Evolutionary conservation across 108 stramenopile species (phyloP), one percentile per base, ranked within the genome.

Genomic region (Nitzschia palea): DNA sequence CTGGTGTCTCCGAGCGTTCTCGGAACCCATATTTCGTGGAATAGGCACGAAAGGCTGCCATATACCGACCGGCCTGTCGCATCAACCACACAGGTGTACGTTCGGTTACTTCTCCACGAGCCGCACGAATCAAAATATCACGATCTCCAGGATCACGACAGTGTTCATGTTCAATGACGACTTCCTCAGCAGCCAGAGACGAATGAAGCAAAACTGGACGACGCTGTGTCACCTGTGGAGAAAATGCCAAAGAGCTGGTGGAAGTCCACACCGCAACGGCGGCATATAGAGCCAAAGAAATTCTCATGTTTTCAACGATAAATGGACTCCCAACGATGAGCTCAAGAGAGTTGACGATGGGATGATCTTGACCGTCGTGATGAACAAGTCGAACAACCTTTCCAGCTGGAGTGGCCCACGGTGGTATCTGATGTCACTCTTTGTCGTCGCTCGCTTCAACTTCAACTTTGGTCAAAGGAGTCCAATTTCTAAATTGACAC

Each of bases 1-100:
- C 82, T 6, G 99, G 96, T 9, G 95, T 97, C 72, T 98, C 97
- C 23, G 87, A 91, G 27, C 98, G 91, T 73, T 94, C 70, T 29
- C 97, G 95, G 79, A 99, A 99, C 0, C 63, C 68, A 62, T 87
- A 93, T 55, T 90, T 92, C 47, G 95, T 90, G 29, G 90, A 94
- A 68, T 95, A 97, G 44, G 91, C 92, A 34, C 99, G 94, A 71
- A 98, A 99, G 23, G 90, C 98, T 25, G 86, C 80, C 97, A 99
- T 98, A 85, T 99, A 98, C 17, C 98, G 83, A 52, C 99, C 99
- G 10, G 98, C 99, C 71, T 99, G 99, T 57, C 99, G 90, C 95
- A 98, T 98, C 63, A 98, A 80, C 99, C 99, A 99, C 18, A 99
- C 97, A 12, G 99, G 99, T 0, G 96, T 90, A 17, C 97, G 95